These are phyloP conservation scores for Cercospora citrullina DNA, from an alignment of 2,329 filamentous ascomycete genomes.

Conservation along the genomic window DNA sequence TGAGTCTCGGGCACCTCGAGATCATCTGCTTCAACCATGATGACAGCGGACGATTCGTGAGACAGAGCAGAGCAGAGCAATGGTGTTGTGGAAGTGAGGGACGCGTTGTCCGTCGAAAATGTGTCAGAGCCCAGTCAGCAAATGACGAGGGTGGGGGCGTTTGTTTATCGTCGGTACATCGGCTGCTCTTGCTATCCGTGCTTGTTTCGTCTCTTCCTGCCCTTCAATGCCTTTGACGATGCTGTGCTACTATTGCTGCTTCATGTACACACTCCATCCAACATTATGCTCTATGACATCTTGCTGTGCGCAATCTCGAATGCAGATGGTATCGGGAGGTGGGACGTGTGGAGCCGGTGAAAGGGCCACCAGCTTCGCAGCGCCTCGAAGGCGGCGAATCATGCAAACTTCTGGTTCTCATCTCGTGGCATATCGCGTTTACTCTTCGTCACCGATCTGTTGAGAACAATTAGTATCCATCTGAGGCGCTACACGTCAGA, in stretches of 20 bases:
- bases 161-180: conserved; percentile 14
- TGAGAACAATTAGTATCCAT: conserved; percentile 4
- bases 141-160: conserved; percentile 19
- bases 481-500: background rate
- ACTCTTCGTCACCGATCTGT: conserved; percentile 71
- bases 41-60: background rate
- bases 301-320: conserved; percentile 4
- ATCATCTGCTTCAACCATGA: conserved; percentile 27
- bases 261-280: conserved; percentile 8
- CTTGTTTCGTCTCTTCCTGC: conserved; percentile 3
- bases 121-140: conserved; percentile 18
- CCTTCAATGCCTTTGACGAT: background rate
- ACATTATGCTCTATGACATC: conserved; percentile 10
- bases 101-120: conserved; percentile 10
- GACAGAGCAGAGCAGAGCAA: background rate
- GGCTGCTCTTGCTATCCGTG: conserved; percentile 2
- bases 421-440: conserved; percentile 26
- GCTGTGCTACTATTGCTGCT: conserved; percentile 1
- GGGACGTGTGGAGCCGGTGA: background rate
- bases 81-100: background rate
- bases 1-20: conserved; percentile 58
- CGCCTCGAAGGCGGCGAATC: background rate
- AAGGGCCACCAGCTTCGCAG: background rate
- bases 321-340: conserved; percentile 2
- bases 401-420: background rate